These are phyloP conservation scores for Sequoia sempervirens DNA, from an alignment of 75 land plant genomes.

Conservation along the genomic window DNA sequence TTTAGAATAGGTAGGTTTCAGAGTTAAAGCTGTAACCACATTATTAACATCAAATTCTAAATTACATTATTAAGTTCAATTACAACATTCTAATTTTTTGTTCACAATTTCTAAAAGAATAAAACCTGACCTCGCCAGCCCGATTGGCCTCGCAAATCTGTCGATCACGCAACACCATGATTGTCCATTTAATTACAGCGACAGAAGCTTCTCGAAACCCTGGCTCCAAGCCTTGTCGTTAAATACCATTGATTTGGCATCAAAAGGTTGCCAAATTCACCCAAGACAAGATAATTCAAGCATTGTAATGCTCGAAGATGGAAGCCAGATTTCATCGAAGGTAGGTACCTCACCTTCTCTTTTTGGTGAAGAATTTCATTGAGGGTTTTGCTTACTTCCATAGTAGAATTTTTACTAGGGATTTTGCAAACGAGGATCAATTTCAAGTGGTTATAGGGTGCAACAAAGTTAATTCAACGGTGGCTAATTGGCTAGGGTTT, in stretches of 20 bases:
- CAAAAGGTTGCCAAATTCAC: slow-evolving; percentile 12
- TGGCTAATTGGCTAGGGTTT: slow-evolving; percentile 63
- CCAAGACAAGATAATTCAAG: background rate
- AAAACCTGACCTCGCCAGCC: too few relatives aligned
- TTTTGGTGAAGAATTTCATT: too few relatives aligned
- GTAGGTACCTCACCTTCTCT: slow-evolving; percentile 3
- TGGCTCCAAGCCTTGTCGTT: slow-evolving; percentile 45
- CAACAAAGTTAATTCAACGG: slow-evolving; percentile 70
- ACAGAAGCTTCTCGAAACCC: slow-evolving; percentile 38
- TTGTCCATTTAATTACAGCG: too few relatives aligned
- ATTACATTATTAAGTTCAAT: too few relatives aligned
- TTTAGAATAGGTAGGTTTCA: too few relatives aligned
- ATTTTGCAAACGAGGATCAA: background rate
- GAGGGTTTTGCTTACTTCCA: background rate
- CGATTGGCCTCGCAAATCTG: too few relatives aligned
- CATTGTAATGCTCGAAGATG: slow-evolving; percentile 36
- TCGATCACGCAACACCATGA: too few relatives aligned
- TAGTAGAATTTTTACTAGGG: background rate
- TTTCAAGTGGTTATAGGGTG: slow-evolving; percentile 68
- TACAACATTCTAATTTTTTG: too few relatives aligned
- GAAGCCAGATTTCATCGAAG: slow-evolving; percentile 33
- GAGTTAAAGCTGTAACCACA: too few relatives aligned
- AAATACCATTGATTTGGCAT: slow-evolving; percentile 30
- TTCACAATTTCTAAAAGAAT: too few relatives aligned
- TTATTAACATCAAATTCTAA: too few relatives aligned